Conservation (phyloP, 257 asterid genomes). For the Paraleonurus japonicus region DNA sequence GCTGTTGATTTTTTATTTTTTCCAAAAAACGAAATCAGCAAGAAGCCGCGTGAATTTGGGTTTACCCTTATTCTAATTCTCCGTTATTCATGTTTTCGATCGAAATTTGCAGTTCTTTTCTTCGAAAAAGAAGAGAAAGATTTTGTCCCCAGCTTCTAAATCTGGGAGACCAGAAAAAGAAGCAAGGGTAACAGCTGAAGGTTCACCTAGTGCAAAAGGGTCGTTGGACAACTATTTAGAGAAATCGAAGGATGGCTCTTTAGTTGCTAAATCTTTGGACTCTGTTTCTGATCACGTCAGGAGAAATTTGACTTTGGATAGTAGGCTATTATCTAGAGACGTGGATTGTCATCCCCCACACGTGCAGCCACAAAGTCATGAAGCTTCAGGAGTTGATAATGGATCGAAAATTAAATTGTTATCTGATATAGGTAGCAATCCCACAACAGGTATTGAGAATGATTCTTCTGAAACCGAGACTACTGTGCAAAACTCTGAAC, state of each 20-base stretch:
- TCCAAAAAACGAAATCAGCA: neutral
- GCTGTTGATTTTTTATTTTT: neutral
- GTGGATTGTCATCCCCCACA: slow-evolving; percentile 32
- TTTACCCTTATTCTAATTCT: neutral
- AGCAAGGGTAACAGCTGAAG: slow-evolving; percentile 44
- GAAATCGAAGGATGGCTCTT: slow-evolving; percentile 43
- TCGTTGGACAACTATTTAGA: slow-evolving; percentile 55
- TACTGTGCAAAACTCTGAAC: slow-evolving; percentile 40
- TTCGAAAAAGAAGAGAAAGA: slow-evolving; percentile 82
- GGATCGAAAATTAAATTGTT: slow-evolving; percentile 25
- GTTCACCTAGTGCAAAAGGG: slow-evolving; percentile 73
- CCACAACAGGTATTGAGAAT: slow-evolving; percentile 30
- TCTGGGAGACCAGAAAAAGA: slow-evolving; percentile 57
- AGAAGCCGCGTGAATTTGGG: slow-evolving; percentile 14
- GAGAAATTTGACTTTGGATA: slow-evolving; percentile 63
- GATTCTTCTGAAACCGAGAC: slow-evolving; percentile 24
- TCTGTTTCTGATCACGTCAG: slow-evolving; percentile 34
- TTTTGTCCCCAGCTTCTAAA: slow-evolving; percentile 58
- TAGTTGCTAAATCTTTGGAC: slow-evolving; percentile 38
- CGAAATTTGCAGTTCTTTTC: slow-evolving; percentile 62
- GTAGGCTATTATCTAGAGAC: slow-evolving; percentile 34
- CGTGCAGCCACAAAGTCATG: slow-evolving; percentile 25
- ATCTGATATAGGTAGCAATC: slow-evolving; percentile 26
- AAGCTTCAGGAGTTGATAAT: slow-evolving; percentile 30
- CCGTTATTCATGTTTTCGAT: neutral